phyloP scores from a whole-genome alignment of 306 rosid species.

The Alnus rubra region DNA sequence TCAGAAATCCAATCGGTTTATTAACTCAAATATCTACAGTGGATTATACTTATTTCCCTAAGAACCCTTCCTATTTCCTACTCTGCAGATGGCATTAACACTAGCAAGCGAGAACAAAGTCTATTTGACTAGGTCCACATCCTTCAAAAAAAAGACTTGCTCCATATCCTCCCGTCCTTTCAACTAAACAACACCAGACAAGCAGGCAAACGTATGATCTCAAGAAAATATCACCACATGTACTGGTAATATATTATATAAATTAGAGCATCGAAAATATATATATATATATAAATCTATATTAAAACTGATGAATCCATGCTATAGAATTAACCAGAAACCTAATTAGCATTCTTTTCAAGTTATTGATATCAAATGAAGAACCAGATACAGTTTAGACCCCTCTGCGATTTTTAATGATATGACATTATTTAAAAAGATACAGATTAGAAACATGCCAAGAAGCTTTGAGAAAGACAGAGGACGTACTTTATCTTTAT shows the following conservation, averaged over 20 bases:
- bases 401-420: too few relatives aligned
- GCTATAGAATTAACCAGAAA: not conserved
- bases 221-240: not conserved
- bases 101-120: not conserved
- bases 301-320: not conserved
- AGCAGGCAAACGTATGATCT: not conserved
- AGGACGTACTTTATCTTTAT: constrained; percentile 42
- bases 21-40: not conserved
- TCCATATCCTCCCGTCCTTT: not conserved
- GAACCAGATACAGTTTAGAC: constrained; percentile 14
- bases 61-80: not conserved
- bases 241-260: not conserved
- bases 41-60: not conserved
- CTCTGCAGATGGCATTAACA: not conserved
- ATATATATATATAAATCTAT: not conserved
- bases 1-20: not conserved
- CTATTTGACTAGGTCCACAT: not conserved
- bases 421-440: not conserved
- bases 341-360: constrained; percentile 3
- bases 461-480: constrained; percentile 17
- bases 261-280: not conserved
- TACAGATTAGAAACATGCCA: constrained; percentile 20
- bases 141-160: not conserved
- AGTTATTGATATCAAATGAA: not conserved
- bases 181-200: not conserved